These are phyloP conservation scores for Mikania micrantha DNA, from an alignment of 129 eudicot species.

Conservation along the genomic window DNA sequence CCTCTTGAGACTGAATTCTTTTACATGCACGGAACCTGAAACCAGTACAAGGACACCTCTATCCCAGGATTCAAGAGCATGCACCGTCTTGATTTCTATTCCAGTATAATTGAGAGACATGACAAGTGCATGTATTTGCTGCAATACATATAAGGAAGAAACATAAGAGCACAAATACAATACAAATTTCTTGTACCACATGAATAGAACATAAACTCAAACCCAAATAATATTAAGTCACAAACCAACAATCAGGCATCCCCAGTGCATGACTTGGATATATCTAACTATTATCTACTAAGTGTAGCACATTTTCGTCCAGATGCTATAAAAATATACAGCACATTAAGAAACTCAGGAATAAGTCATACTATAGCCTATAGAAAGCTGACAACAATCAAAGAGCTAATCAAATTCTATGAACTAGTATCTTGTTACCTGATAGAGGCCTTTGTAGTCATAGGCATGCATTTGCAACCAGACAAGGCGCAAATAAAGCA, in stretches of 20 bases:
- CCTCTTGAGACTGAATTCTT: conserved; percentile 54
- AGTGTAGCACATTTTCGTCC: background rate
- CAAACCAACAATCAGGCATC: background rate
- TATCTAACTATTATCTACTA: background rate
- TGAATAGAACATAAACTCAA: background rate
- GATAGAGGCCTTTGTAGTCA: background rate
- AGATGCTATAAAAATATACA: background rate
- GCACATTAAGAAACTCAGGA: background rate
- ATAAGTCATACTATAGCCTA: background rate
- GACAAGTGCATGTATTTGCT: conserved; percentile 76
- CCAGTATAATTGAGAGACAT: conserved; percentile 67
- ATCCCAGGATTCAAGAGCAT: conserved; percentile 78
- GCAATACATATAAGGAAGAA: conserved; percentile 14
- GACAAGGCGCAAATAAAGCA: no score
- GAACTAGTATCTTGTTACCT: background rate
- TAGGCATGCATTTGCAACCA: no score
- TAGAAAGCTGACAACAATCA: background rate
- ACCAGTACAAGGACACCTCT: conserved; percentile 80
- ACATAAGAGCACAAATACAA: background rate
- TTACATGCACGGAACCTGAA: conserved; percentile 56
- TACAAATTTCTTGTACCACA: background rate
- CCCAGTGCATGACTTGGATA: no score
- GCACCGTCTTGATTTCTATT: conserved; percentile 69
- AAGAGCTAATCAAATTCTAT: background rate
- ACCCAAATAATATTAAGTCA: background rate